These are phyloP conservation scores for Phycomyces blakesleeanus DNA, from an alignment of 192 early-diverging fungal genomes.

Conservation along the genomic window DNA sequence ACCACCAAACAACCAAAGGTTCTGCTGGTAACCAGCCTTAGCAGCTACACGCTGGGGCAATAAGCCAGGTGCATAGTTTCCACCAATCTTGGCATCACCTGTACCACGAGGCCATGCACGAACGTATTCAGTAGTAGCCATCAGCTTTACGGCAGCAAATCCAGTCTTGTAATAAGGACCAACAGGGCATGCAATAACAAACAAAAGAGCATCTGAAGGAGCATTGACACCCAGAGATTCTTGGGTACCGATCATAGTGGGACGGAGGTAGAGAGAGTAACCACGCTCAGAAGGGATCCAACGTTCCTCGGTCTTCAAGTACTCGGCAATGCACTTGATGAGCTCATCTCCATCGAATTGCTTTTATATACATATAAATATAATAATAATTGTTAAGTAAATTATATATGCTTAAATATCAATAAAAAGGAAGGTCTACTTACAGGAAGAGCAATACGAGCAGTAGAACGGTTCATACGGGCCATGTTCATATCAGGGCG, in stretches of 20 bases:
- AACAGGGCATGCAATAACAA: slow-evolving; percentile 86
- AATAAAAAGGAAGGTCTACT: slow-evolving; percentile 16
- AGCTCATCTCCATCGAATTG: slow-evolving; percentile 74
- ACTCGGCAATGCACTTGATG: slow-evolving; percentile 79
- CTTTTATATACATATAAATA: slow-evolving; percentile 19
- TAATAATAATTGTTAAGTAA: slow-evolving; percentile 1
- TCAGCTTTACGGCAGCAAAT: slow-evolving; percentile 82
- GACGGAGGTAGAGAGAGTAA: slow-evolving; percentile 91
- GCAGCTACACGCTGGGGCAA: slow-evolving; percentile 82
- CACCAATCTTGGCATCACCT: slow-evolving; percentile 89
- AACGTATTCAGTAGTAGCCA: slow-evolving; percentile 79
- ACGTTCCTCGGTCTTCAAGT: slow-evolving; percentile 71
- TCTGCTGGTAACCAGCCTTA: slow-evolving; percentile 87
- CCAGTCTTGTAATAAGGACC: slow-evolving; percentile 97
- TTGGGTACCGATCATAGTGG: slow-evolving; percentile 91
- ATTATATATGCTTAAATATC: too few relatives aligned
- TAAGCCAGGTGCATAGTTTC: slow-evolving; percentile 72
- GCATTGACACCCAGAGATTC: slow-evolving; percentile 79
- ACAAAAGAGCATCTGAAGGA: slow-evolving; percentile 75
- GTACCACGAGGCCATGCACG: slow-evolving; percentile 96
- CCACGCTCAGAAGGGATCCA: slow-evolving; percentile 93
- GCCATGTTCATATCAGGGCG: slow-evolving; percentile 98
- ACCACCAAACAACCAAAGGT: slow-evolving; percentile 90
- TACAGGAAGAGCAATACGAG: slow-evolving; percentile 80
- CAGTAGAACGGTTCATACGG: slow-evolving; percentile 74